phyloP scores from a whole-genome alignment of 78 protist genomes.

The Reticulomyxa filosa region DNA sequence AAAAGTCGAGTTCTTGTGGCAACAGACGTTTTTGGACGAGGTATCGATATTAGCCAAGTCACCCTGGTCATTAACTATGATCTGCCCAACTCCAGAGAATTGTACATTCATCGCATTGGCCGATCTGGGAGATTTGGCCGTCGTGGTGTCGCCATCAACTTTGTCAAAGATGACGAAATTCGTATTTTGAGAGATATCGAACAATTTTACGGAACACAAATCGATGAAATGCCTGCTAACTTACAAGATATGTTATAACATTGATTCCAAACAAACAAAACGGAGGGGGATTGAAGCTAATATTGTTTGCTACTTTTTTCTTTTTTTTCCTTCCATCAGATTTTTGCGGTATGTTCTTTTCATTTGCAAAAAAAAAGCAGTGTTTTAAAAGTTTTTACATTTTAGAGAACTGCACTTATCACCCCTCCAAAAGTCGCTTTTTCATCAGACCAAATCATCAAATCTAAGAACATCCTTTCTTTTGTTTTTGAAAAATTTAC shows the following conservation, averaged over 20 bases:
- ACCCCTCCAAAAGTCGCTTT: too few species aligned
- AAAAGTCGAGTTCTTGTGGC: constrained; percentile 72
- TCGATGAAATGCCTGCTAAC: constrained; percentile 91
- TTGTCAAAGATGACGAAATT: constrained; percentile 44
- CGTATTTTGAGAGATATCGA: constrained; percentile 73
- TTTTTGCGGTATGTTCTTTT: too few species aligned
- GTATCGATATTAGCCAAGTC: constrained; percentile 69
- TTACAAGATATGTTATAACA: constrained; percentile 24
- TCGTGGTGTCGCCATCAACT: constrained; percentile 16
- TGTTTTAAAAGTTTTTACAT: too few species aligned
- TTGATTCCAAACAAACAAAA: not conserved
- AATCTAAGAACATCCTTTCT: too few species aligned
- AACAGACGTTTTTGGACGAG: constrained; percentile 83
- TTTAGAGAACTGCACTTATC: too few species aligned
- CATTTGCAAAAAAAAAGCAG: too few species aligned
- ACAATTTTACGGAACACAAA: constrained; percentile 47
- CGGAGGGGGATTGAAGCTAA: not conserved
- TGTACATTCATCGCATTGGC: constrained; percentile 95
- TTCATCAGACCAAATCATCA: too few species aligned
- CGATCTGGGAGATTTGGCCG: constrained; percentile 78
- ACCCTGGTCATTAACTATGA: constrained; percentile 95
- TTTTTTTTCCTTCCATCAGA: too few species aligned
- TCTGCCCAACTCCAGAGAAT: constrained; percentile 89
- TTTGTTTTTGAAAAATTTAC: too few species aligned
- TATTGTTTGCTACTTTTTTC: too few species aligned